These are phyloP conservation scores for Candida coleopterorum DNA, from an alignment of 805 yeast genomes.

Conservation along the genomic window DNA sequence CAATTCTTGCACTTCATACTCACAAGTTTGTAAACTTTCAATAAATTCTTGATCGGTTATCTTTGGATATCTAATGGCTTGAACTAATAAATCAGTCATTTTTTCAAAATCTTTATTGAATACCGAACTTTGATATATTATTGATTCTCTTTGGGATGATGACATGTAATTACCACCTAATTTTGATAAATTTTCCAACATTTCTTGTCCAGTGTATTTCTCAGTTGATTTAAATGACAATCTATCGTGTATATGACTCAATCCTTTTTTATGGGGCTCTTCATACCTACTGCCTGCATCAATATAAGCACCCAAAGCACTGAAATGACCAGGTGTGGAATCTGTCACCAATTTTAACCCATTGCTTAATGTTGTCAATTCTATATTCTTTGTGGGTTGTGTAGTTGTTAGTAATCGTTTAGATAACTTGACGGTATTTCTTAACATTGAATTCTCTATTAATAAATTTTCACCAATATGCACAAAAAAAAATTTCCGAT, in stretches of 20 bases:
- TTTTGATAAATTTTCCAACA: slow-evolving; percentile 70
- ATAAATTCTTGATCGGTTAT: slow-evolving; percentile 64
- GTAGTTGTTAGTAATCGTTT: neutral
- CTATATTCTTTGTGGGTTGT: slow-evolving; percentile 12
- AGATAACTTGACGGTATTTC: no score
- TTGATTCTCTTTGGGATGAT: slow-evolving; percentile 84
- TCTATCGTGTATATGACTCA: slow-evolving; percentile 80
- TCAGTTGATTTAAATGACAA: slow-evolving; percentile 76
- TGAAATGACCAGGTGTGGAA: slow-evolving; percentile 82
- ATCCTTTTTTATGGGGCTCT: slow-evolving; percentile 53
- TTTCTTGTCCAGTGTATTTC: slow-evolving; percentile 53
- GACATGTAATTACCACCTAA: slow-evolving; percentile 95
- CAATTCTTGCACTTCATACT: slow-evolving; percentile 79
- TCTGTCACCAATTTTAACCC: slow-evolving; percentile 84
- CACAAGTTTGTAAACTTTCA: slow-evolving; percentile 61
- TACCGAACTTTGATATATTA: slow-evolving; percentile 92
- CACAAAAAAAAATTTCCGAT: no score
- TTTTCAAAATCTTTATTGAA: slow-evolving; percentile 78
- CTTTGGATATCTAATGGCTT: slow-evolving; percentile 71
- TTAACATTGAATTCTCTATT: no score
- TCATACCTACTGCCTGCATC: slow-evolving; percentile 91
- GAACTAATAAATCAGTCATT: slow-evolving; percentile 73
- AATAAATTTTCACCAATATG: no score
- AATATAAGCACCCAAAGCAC: slow-evolving; percentile 84
- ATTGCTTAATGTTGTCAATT: slow-evolving; percentile 50